These are phyloP conservation scores for Globisporangium spinosum DNA, from an alignment of 352 stramenopile genomes.

Conservation along the genomic window DNA sequence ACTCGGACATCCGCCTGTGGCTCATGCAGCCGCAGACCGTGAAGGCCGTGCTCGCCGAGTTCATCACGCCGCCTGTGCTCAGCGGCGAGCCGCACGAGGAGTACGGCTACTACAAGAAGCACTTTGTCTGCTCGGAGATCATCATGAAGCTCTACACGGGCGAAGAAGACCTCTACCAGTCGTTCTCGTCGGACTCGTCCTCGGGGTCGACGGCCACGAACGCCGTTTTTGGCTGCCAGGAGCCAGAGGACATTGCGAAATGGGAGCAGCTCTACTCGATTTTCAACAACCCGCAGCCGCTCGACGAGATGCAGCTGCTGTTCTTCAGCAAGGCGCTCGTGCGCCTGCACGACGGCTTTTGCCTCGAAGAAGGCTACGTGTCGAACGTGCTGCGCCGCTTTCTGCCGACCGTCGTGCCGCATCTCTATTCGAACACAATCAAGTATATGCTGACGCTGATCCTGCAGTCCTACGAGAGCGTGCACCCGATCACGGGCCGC, in stretches of 20 bases:
- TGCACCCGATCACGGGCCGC: constrained; percentile 82
- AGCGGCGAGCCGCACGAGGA: constrained; percentile 76
- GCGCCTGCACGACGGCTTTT: constrained; percentile 83
- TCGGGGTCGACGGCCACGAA: constrained; percentile 59
- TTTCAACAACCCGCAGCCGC: constrained; percentile 66
- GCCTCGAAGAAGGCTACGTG: constrained; percentile 84
- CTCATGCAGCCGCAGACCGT: constrained; percentile 77
- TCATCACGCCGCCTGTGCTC: constrained; percentile 76
- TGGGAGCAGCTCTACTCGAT: constrained; percentile 84
- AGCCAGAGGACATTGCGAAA: constrained; percentile 64
- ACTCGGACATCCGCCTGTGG: constrained; percentile 83
- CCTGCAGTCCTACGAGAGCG: constrained; percentile 85
- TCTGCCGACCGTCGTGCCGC: constrained; percentile 68
- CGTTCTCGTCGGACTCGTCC: constrained; percentile 81
- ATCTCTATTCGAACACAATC: constrained; percentile 87
- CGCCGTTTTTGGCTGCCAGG: constrained; percentile 79
- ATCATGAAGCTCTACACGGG: constrained; percentile 90
- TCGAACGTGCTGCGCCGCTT: constrained; percentile 77
- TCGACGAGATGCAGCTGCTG: constrained; percentile 85
- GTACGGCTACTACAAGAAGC: constrained; percentile 88
- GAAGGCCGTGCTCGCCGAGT: constrained; percentile 71
- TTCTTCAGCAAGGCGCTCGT: constrained; percentile 88
- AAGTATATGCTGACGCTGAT: constrained; percentile 90
- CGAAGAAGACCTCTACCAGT: constrained; percentile 86
- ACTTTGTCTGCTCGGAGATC: constrained; percentile 88